Evolutionary conservation across 1,284 basidiomycete species (phyloP).

Genomic region (Ceratobasidium sp.): DNA sequence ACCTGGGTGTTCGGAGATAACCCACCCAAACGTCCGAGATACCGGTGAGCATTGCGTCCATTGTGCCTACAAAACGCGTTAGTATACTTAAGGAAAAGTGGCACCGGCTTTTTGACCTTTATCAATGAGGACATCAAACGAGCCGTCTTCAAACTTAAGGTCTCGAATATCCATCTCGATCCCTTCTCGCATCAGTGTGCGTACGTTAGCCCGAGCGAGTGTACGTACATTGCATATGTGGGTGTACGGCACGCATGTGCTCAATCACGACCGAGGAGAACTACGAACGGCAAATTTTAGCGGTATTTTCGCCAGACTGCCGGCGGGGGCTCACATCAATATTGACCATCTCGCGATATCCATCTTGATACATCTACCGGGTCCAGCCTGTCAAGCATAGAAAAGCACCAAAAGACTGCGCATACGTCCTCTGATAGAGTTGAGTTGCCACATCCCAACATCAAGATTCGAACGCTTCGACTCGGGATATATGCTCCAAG

Average conservation of each 20-base stretch:
- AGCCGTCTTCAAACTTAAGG: slow-evolving; percentile 68
- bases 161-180: slow-evolving; percentile 86
- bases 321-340: slow-evolving; percentile 67
- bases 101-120: slow-evolving; percentile 64
- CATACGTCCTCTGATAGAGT: slow-evolving; percentile 75
- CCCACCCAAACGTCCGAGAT: slow-evolving; percentile 89
- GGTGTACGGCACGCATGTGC: slow-evolving; percentile 77
- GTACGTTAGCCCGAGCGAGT: not conserved
- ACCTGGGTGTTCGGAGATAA: slow-evolving; percentile 19
- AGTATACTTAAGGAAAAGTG: slow-evolving; percentile 1
- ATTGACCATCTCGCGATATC: slow-evolving; percentile 85
- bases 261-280: slow-evolving; percentile 84
- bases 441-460: slow-evolving; percentile 93
- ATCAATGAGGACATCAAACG: slow-evolving; percentile 88
- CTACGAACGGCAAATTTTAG: slow-evolving; percentile 52
- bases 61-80: slow-evolving; percentile 64
- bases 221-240: slow-evolving; percentile 78
- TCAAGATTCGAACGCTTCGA: slow-evolving; percentile 72
- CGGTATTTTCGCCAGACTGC: not conserved
- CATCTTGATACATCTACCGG: slow-evolving; percentile 86
- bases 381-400: not conserved
- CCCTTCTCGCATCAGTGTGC: slow-evolving; percentile 58
- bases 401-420: slow-evolving; percentile 9
- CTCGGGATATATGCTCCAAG: slow-evolving; percentile 69
- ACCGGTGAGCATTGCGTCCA: slow-evolving; percentile 92